Base-by-base conservation (phyloP, 2,329 filamentous ascomycete genomes). In the Diaporthe capsici region DNA sequence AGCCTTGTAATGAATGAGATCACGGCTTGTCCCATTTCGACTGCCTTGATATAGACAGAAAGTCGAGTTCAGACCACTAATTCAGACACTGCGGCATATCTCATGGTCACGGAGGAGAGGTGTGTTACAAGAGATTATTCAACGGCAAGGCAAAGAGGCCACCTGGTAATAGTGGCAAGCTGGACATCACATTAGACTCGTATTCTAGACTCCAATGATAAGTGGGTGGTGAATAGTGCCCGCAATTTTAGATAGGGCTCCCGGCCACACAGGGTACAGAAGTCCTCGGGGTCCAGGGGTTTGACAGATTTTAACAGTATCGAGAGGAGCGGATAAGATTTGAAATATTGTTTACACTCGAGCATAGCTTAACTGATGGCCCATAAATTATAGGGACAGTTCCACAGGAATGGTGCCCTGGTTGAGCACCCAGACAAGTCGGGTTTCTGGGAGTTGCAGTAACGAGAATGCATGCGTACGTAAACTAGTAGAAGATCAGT, bases 21-120 rank as follows among this genome's bases (percentile, higher is more conserved):
- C 7, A 53, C 6, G 51, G 1, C 49, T 0, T 28, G 9, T 12
- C 7, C 8, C 0, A 0, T 4, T 0, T 53, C 5, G 17, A 25
- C 25, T 17, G 4, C 9, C 9, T 28, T 4, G 25, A 3, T 5
- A 55, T 6, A 55, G 51, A 28, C 25, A 55, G 17, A 31, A 2
- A 55, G 34, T 2, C 1, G 34, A 34, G 1, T 2, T 34, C 8
- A 34, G 34, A 34, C 34, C 34, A 34, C 34, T 34, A 34, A 34
- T 8, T 34, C 7, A 34, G 34, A 34, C 34, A 34, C 1, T 34
- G 1, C 1, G 34, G 34, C 7, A 9, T 34, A 34, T 34, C 20
- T 15, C 20, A 13, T 8, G 0, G 7, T 7, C 31, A n/a, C 12
- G 0, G 10, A 25, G 15, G 49, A 12, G 4, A 22, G 0, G 31